Base-by-base conservation (phyloP, 768 basidiomycete genomes). In the Mycena sanguinolenta region DNA sequence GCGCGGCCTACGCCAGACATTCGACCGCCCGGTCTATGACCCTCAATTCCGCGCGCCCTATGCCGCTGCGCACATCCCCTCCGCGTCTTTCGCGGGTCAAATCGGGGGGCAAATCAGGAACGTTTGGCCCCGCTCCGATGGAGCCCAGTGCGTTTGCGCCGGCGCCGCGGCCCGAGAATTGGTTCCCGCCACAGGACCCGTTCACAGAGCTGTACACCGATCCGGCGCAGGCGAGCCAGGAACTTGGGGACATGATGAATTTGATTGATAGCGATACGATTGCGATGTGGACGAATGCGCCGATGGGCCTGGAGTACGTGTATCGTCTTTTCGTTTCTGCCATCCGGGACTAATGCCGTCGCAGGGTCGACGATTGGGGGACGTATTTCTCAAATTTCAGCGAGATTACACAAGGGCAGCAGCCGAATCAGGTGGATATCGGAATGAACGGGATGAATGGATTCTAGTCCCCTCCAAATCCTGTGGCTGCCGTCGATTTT, bases 241-340 rank as follows among this genome's bases (percentile, higher is more conserved):
- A 63, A 50, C 50, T 70, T 30, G 68, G 38, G 3, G 61, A 60
- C 2, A 70, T 69, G 72, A 67, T 73, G 72, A 59, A 66, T 9
- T 30, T 73, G 38, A 70, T 73, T 49, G 72, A 73, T 21, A 62
- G 49, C 34, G 68, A 69, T 46, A 70, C 72, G 60, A 63, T 73
- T 16, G 65, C 68, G 30, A 73, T 73, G 72, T 73, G 72, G 72
- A 66, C 72, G 53, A 70, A 55, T 53, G 72, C 72, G 61, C 72
- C 72, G 0, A 70, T 59, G 27, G 62, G 69, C 1, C 1, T 70
- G 9, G 72, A 73, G 72, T 73, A 21, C 49, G 72, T 69, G 5
- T 44, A 8, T 52, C 39, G 16, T 50, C 1, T 17, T 54, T 16
- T 65, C 25, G 3, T 30, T 38, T 28, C 19, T 57, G 23, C 12